A percentile compares a stretch with the other conserved stretches of the same genome.
Evolutionary conservation across 805 yeast genomes (phyloP).

Genomic region (Candida taoyuanica): DNA sequence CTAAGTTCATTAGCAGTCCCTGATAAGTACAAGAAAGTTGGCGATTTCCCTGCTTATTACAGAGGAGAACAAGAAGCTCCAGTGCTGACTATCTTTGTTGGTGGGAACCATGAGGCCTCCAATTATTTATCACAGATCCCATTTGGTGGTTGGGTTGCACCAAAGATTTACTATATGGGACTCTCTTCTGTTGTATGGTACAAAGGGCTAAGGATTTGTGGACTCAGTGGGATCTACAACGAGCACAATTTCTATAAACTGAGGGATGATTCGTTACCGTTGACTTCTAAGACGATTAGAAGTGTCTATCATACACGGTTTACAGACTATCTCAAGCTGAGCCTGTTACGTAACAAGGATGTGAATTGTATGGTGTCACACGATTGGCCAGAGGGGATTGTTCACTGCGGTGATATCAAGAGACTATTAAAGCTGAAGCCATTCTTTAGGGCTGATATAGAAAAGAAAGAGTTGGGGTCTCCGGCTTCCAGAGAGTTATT

Average conservation of each 20-base stretch:
- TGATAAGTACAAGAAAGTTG: conserved; percentile 62
- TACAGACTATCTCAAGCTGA: conserved; percentile 52
- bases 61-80: conserved; percentile 61
- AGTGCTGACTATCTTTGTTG: conserved; percentile 72
- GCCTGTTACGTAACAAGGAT: conserved; percentile 30
- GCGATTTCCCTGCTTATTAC: conserved; percentile 79
- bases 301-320: conserved; percentile 68
- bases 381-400: conserved; percentile 92
- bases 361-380: conserved; percentile 69
- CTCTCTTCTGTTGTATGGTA: conserved; percentile 68
- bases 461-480: conserved; percentile 60
- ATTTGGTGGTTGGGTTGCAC: conserved; percentile 92
- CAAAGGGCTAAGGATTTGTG: conserved; percentile 72
- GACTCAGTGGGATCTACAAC: conserved; percentile 81
- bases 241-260: conserved; percentile 40
- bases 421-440: conserved; percentile 55
- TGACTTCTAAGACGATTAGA: conserved; percentile 39
- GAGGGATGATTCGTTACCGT: conserved; percentile 45
- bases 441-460: conserved; percentile 61
- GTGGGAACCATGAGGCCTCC: conserved; percentile 95
- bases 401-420: conserved; percentile 53
- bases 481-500: conserved; percentile 59
- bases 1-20: conserved; percentile 74
- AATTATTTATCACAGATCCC: conserved; percentile 66
- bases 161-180: conserved; percentile 82